A percentile compares a stretch with the other conserved stretches of the same genome.
phyloP scores from a whole-genome alignment of 306 rosid species.

The Alnus glutinosa region DNA sequence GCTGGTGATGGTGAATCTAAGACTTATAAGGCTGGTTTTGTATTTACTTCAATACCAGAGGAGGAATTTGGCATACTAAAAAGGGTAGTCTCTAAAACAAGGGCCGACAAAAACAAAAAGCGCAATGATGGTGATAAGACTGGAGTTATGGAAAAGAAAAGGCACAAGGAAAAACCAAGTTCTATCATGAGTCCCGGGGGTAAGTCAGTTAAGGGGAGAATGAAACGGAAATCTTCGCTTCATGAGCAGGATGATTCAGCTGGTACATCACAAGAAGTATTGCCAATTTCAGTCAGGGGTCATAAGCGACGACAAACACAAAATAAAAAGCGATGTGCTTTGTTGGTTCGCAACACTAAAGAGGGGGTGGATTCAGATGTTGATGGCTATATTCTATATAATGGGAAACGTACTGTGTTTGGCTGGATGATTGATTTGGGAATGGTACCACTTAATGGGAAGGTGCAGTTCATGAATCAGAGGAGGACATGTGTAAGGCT shows the following conservation, averaged over 20 bases:
- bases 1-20: conserved; percentile 57
- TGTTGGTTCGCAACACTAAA: conserved; percentile 67
- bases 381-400: conserved; percentile 73
- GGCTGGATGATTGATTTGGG: conserved; percentile 94
- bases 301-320: conserved; percentile 51
- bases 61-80: conserved; percentile 56
- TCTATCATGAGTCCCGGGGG: conserved; percentile 32
- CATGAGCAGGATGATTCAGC: conserved; percentile 31
- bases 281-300: conserved; percentile 35
- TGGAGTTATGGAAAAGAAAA: conserved; percentile 32
- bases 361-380: conserved; percentile 60
- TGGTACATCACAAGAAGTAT: conserved; percentile 28
- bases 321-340: conserved; percentile 52
- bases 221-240: conserved; percentile 41
- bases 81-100: conserved; percentile 47
- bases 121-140: conserved; percentile 30
- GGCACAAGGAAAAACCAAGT: conserved; percentile 38
- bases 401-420: conserved; percentile 79
- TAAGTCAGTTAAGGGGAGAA: conserved; percentile 42
- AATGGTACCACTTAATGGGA: conserved; percentile 55
- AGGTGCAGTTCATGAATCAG: conserved; percentile 59
- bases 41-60: conserved; percentile 68
- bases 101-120: conserved; percentile 17
- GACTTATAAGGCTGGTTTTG: conserved; percentile 56
- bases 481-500: conserved; percentile 36